Evolutionary conservation across 2,329 filamentous ascomycete species (phyloP), one percentile per base, ranked within the genome.

Genomic region (Arthrobotrys pseudoclavata): DNA sequence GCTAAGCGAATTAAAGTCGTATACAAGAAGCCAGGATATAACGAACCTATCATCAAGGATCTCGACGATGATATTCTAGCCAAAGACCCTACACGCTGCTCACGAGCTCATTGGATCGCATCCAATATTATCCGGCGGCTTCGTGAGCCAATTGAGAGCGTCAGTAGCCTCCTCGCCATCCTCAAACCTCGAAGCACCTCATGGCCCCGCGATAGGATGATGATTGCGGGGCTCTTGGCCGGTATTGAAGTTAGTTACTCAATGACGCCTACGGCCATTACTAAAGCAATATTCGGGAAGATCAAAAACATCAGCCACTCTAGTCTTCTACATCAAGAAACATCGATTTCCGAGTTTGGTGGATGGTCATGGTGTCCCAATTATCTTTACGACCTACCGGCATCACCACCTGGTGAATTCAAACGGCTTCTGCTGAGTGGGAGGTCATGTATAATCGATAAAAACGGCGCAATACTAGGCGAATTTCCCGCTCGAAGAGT

Each of bases 121-220:
- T 70, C 74, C 1, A 66, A 55, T 50, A 67, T 71, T 12, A 67
- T 77, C 12, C 24, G 62, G 6, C 74, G 74, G 13, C 74, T 77
- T 26, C 67, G 60, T 13, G 37, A 18, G 2, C 63, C 47, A 4
- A 52, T 81, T 15, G 40, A 31, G 0, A 69, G 63, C 40, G 50
- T 82, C 4, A 68, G 78, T 48, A 79, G 80, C 26, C 74, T 82
- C n/a, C 50, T 82, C 6, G 69, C 75, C 6, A 76, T 80, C 20
- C 63, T 82, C 2, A 64, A 79, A 2, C 70, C 80, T 13, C 66
- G 81, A 13, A 70, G 76, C 52, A 82, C 81, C n/a, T 81, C 81
- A 18, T 80, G 79, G 79, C 78, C 79, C 0, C 71, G 71, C 20
- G 81, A 82, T 62, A 72, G 69, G 24, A 77, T 80, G 24, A 79